These are phyloP conservation scores for Salinomyces thailandicus DNA, from an alignment of 2,329 filamentous ascomycete species.

Conservation along the genomic window DNA sequence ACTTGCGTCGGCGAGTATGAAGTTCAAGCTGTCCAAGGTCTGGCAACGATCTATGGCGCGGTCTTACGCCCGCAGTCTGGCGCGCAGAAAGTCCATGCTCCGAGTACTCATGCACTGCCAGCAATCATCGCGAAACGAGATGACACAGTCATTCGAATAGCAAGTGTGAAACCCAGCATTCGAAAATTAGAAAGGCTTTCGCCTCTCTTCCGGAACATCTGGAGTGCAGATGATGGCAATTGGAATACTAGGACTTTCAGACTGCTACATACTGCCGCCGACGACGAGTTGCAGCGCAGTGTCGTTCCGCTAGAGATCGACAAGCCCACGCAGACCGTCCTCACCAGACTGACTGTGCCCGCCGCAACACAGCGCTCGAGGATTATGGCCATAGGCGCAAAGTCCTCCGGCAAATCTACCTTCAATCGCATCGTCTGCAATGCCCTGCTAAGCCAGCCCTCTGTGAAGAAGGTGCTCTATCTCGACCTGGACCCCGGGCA, in stretches of 20 bases:
- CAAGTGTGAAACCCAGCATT: constrained; percentile 41
- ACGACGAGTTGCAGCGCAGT: constrained; percentile 14
- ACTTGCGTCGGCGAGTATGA: constrained; percentile 55
- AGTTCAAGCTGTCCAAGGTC: constrained; percentile 50
- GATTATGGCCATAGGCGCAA: constrained; percentile 57
- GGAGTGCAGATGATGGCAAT: constrained; percentile 40
- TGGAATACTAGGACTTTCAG: constrained; percentile 23
- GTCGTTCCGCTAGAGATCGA: constrained; percentile 23
- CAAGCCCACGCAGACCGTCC: constrained; percentile 14
- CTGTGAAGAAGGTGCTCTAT: constrained; percentile 32
- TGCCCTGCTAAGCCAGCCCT: constrained; percentile 46
- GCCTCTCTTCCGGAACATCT: constrained; percentile 56
- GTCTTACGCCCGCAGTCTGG: constrained; percentile 38
- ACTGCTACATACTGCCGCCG: constrained; percentile 20
- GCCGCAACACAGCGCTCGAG: constrained; percentile 29
- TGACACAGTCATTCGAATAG: constrained; percentile 46
- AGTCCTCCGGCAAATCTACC: constrained; percentile 66
- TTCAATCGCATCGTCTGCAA: constrained; percentile 59
- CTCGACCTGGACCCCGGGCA: constrained; percentile 70
- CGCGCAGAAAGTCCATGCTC: constrained; percentile 50
- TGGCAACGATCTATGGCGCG: constrained; percentile 56
- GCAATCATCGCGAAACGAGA: constrained; percentile 43
- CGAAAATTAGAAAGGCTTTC: constrained; percentile 49
- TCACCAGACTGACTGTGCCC: constrained; percentile 37
- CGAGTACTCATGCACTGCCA: constrained; percentile 59